phyloP scores from a whole-genome alignment of 2,329 filamentous ascomycete genomes.

The Pezizomycotina sp. region DNA sequence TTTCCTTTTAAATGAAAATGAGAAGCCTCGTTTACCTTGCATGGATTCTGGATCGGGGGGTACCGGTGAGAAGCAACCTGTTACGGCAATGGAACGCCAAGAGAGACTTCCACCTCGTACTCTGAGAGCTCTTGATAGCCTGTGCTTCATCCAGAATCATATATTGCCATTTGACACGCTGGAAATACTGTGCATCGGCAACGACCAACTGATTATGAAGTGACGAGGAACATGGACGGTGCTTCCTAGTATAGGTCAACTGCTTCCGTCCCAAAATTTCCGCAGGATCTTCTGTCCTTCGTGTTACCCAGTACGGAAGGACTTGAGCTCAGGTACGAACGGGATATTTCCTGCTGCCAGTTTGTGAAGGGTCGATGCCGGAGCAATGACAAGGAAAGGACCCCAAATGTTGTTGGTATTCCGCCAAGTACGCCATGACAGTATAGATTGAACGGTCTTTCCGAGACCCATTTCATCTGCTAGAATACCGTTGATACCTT shows the following conservation, averaged over 20 bases:
- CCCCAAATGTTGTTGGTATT: slow-evolving; percentile 98
- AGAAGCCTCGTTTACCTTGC: slow-evolving; percentile 38
- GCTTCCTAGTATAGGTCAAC: slow-evolving; percentile 83
- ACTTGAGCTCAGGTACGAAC: slow-evolving; percentile 88
- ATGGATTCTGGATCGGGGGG: slow-evolving; percentile 98
- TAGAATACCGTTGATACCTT: slow-evolving; percentile 97
- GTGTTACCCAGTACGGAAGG: slow-evolving; percentile 90
- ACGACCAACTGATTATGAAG: slow-evolving; percentile 96
- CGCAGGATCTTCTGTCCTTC: slow-evolving; percentile 80
- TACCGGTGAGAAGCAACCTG: slow-evolving; percentile 80
- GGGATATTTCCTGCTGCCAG: slow-evolving; percentile 97
- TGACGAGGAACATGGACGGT: slow-evolving; percentile 92
- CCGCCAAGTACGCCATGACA: slow-evolving; percentile 95
- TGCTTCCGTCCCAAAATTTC: slow-evolving; percentile 99
- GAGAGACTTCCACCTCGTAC: slow-evolving; percentile 90
- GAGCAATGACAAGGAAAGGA: slow-evolving; percentile 89
- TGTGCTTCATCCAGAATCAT: slow-evolving; percentile 99
- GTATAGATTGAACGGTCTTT: slow-evolving; percentile 97
- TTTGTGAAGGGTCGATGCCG: slow-evolving; percentile 94
- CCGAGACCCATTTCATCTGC: slow-evolving; percentile 99
- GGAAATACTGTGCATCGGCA: slow-evolving; percentile 89
- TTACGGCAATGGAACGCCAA: slow-evolving; percentile 92
- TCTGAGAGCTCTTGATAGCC: slow-evolving; percentile 94
- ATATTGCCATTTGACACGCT: slow-evolving; percentile 99
- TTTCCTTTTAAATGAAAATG: too few species aligned